A percentile compares a stretch with the other conserved stretches of the same genome.
phyloP scores from a whole-genome alignment of 2,329 filamentous ascomycete species.

The Colletotrichum orbiculare region DNA sequence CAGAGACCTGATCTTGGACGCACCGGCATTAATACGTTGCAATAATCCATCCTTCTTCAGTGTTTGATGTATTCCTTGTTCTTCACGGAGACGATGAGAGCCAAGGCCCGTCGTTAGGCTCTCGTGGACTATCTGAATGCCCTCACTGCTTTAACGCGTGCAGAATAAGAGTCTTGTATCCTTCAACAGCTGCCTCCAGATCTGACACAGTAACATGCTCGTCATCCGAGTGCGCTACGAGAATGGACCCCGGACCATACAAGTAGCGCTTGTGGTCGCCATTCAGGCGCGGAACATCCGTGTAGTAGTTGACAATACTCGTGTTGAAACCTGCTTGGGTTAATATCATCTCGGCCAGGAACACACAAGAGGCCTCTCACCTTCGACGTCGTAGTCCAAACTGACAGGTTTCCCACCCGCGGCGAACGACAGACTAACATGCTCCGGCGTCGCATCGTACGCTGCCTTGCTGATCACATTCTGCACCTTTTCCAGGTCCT shows the following conservation, averaged over 20 bases:
- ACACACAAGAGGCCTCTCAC: constrained; percentile 47
- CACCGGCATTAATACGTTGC: too few species aligned
- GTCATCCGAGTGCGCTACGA: constrained; percentile 87
- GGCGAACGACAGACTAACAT: constrained; percentile 70
- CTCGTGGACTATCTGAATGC: background rate
- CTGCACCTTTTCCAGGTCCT: constrained; percentile 69
- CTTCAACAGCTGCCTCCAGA: constrained; percentile 80
- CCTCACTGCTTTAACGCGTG: constrained; percentile 54
- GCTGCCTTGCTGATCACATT: constrained; percentile 66
- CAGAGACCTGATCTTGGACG: too few species aligned
- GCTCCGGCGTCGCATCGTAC: constrained; percentile 64
- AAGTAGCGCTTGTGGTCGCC: constrained; percentile 75
- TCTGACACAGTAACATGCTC: constrained; percentile 82
- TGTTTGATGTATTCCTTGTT: too few species aligned
- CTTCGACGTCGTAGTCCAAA: constrained; percentile 84
- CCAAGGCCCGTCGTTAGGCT: background rate
- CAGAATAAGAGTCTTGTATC: constrained; percentile 78
- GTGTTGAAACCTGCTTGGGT: constrained; percentile 75
- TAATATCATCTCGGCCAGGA: background rate
- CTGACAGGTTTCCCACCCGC: constrained; percentile 81
- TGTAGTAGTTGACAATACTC: constrained; percentile 90
- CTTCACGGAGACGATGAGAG: too few species aligned
- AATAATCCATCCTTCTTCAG: too few species aligned
- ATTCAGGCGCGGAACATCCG: constrained; percentile 83
- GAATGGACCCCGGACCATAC: constrained; percentile 78